Base-by-base conservation (phyloP, 1,139 yeast species). In the Waltiozyma solani region DNA sequence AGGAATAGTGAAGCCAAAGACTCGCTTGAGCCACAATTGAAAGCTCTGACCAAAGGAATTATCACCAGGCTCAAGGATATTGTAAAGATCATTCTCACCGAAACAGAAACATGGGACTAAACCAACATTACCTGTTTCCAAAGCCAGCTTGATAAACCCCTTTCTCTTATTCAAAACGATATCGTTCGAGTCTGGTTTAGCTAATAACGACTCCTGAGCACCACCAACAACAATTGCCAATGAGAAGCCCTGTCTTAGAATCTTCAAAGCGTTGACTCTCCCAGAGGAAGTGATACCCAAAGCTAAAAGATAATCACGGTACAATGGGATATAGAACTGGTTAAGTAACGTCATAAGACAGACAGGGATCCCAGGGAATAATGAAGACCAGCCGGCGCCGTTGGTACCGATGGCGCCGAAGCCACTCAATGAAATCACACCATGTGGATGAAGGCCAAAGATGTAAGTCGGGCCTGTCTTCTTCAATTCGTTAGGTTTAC, bases 391-490 rank as follows among this genome's bases (percentile, higher is more conserved):
- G 27, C 69, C 69, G 6, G 82, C 71, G 12, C 89, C 93, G 48
- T 89, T 89, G 10, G 95, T 83, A 0, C 81, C 91, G 52, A 91
- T 69, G 0, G 79, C 79, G 5, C 96, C 96, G 58, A 91, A 77
- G 0, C 82, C 93, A 1, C 97, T 96, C 73, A 89, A 71, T 1
- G 96, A 86, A 22, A 89, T 87, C 11, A 91, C 89, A 0, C 99
- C 98, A 57, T 91, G 98, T 0, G 99, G 98, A 59, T 89, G 97
- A 55, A 86, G 83, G 0, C 96, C 95, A 60, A 91, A 89, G 2
- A 91, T 76, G 57, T 91, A 91, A 35, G 82, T 67, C 1, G 93
- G 87, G 0, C 91, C 93, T 1, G 76, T 66, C 15, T 46, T 44
- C 2, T 45, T 36, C 21, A 14, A 15, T 32, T 37, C 43, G 15